Evolutionary conservation across 1,284 basidiomycete species (phyloP).

Genomic region (Cystobasidium sp.): DNA sequence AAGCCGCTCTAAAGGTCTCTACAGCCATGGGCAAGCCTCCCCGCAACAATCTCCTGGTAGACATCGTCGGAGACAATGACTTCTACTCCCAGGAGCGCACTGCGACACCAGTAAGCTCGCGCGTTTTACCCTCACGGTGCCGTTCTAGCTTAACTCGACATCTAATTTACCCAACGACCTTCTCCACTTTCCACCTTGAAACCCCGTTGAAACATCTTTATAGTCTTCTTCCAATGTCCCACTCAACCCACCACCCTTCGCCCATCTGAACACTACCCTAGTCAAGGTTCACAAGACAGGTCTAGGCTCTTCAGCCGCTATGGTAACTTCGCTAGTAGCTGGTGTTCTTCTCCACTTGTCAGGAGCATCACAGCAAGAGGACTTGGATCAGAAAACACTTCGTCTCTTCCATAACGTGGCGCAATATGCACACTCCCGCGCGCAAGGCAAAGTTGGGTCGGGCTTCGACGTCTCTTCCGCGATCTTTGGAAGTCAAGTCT

Average conservation of each 20-base stretch:
- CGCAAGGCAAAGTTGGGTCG: conserved; percentile 96
- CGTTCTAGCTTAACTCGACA: background rate
- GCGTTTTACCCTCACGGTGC: background rate
- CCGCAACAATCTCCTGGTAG: conserved; percentile 67
- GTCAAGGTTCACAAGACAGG: conserved; percentile 94
- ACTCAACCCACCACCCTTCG: conserved; percentile 66
- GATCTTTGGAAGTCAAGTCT: conserved; percentile 92
- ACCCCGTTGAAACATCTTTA: background rate
- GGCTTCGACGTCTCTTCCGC: conserved; percentile 97
- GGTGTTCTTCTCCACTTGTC: conserved; percentile 77
- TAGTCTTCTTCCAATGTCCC: background rate
- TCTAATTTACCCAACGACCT: background rate
- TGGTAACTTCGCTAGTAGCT: conserved; percentile 92
- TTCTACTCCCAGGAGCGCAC: conserved; percentile 84
- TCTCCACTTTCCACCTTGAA: too few species aligned
- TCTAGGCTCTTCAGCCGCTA: conserved; percentile 91
- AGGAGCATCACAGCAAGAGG: conserved; percentile 50
- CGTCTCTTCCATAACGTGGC: conserved; percentile 86
- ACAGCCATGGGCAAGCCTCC: conserved; percentile 55
- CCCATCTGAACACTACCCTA: conserved; percentile 70
- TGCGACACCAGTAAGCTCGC: conserved; percentile 19
- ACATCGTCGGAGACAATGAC: conserved; percentile 91
- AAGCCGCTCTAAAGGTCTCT: conserved; percentile 73
- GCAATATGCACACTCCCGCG: conserved; percentile 93
- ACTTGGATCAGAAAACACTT: conserved; percentile 59